Percentiles rank a stretch among this genome's conserved stretches.
Evolutionary conservation across 2,329 filamentous ascomycete genomes (phyloP).

Genomic region (Phialophora chinensis): DNA sequence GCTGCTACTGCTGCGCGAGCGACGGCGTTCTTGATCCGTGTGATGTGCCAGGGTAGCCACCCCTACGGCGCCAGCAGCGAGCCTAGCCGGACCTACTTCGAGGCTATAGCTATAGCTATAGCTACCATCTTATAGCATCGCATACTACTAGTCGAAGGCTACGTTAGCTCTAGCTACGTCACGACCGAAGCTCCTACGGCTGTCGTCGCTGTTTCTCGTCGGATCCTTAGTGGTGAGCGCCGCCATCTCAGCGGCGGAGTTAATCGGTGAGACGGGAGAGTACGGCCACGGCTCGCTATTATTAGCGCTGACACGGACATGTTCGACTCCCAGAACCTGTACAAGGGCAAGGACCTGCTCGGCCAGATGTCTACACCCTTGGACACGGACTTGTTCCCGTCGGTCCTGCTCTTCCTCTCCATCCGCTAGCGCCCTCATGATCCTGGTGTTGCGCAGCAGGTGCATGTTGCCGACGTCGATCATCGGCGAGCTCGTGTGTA

Average conservation of each 20-base stretch:
- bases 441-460: too few relatives aligned
- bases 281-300: constrained; percentile 35
- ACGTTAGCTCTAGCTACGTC: constrained; percentile 30
- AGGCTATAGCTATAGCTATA: constrained; percentile 10
- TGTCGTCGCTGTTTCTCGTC: constrained; percentile 21
- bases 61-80: constrained; percentile 22
- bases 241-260: constrained; percentile 17
- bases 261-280: constrained; percentile 29
- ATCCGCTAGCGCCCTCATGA: too few relatives aligned
- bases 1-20: constrained; percentile 27
- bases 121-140: background rate
- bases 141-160: constrained; percentile 28
- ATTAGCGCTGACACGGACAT: too few relatives aligned
- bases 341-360: too few relatives aligned
- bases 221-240: constrained; percentile 1
- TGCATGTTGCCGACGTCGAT: too few relatives aligned
- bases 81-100: constrained; percentile 16
- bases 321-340: too few relatives aligned
- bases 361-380: too few relatives aligned
- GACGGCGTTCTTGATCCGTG: constrained; percentile 17
- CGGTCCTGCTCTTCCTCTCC: too few relatives aligned
- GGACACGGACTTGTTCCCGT: too few relatives aligned
- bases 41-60: constrained; percentile 23
- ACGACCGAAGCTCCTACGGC: constrained; percentile 19
- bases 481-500: too few relatives aligned